Percentiles rank a stretch among this genome's conserved stretches.
These are phyloP conservation scores for Salinomyces thailandicus DNA, from an alignment of 2,329 filamentous ascomycete genomes.

Conservation along the genomic window DNA sequence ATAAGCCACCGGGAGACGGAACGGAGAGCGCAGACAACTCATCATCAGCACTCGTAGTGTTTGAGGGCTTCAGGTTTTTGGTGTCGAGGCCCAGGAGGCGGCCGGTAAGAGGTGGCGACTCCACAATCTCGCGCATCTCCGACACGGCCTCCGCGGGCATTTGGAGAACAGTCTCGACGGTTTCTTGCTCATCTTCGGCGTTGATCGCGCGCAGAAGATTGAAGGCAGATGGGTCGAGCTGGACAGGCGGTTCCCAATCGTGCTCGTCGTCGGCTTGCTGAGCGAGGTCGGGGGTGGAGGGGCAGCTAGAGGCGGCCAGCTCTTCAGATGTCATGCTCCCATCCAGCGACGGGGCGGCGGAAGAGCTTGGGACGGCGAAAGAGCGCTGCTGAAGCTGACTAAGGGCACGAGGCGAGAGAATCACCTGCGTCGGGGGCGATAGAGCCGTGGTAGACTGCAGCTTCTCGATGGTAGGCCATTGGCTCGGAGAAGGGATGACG, in stretches of 20 bases:
- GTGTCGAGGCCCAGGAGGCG: conserved; percentile 25
- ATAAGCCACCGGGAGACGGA: conserved; percentile 80
- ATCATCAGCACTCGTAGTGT: conserved; percentile 45
- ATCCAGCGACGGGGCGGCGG: conserved; percentile 78
- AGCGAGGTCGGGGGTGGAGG: conserved; percentile 66
- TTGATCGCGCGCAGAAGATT: conserved; percentile 69
- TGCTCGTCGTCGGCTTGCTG: conserved; percentile 43
- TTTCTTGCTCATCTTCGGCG: conserved; percentile 31
- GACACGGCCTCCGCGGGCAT: conserved; percentile 37
- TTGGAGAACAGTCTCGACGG: conserved; percentile 27
- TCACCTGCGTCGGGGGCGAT: conserved; percentile 38
- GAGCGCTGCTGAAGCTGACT: conserved; percentile 52
- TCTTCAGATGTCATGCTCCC: conserved; percentile 84
- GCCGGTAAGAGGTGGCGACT: conserved; percentile 36
- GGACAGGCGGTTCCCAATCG: conserved; percentile 50
- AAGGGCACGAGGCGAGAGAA: conserved; percentile 41
- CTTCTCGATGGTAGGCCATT: conserved; percentile 48
- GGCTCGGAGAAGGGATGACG: conserved; percentile 47
- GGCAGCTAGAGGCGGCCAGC: conserved; percentile 70
- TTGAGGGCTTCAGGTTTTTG: conserved; percentile 15
- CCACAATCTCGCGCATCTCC: conserved; percentile 54
- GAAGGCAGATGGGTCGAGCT: conserved; percentile 68
- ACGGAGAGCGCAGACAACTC: conserved; percentile 68
- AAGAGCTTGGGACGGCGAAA: conserved; percentile 59
- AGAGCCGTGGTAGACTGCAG: conserved; percentile 35